phyloP scores from a whole-genome alignment of 768 basidiomycete species.

The Vararia minispora region DNA sequence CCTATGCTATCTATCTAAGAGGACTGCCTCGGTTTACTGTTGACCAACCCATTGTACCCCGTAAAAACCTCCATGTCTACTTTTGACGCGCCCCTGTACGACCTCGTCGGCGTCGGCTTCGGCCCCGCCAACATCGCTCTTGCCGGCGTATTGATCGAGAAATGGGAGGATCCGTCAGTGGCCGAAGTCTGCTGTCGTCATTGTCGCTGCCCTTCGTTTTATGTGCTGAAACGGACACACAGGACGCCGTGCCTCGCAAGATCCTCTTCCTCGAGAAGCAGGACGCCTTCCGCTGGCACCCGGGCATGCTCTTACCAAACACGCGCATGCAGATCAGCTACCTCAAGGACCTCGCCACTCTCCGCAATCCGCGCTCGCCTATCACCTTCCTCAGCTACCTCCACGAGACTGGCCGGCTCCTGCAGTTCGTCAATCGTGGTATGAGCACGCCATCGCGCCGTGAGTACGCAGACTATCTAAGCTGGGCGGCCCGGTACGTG shows the following conservation, averaged over 20 bases:
- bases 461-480: conserved; percentile 43
- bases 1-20: too few species aligned
- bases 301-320: conserved; percentile 42
- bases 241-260: conserved; percentile 16
- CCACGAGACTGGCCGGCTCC: conserved; percentile 35
- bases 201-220: conserved; percentile 4
- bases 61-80: too few species aligned
- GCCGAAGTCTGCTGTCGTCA: conserved; percentile 6
- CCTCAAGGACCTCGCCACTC: conserved; percentile 42
- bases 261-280: conserved; percentile 40
- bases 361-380: conserved; percentile 38
- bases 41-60: too few species aligned
- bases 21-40: too few species aligned
- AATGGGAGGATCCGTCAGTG: conserved; percentile 17
- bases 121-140: conserved; percentile 44
- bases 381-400: conserved; percentile 44
- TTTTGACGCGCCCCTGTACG: conserved; percentile 19
- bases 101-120: conserved; percentile 40
- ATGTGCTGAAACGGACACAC: not conserved
- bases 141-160: conserved; percentile 37
- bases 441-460: conserved; percentile 39
- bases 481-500: conserved; percentile 38
- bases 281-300: conserved; percentile 39
- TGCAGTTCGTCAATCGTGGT: conserved; percentile 42
- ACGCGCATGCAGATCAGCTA: conserved; percentile 46